Conservation (phyloP, 1,139 yeast genomes). For the Protomyces macrosporus region DNA sequence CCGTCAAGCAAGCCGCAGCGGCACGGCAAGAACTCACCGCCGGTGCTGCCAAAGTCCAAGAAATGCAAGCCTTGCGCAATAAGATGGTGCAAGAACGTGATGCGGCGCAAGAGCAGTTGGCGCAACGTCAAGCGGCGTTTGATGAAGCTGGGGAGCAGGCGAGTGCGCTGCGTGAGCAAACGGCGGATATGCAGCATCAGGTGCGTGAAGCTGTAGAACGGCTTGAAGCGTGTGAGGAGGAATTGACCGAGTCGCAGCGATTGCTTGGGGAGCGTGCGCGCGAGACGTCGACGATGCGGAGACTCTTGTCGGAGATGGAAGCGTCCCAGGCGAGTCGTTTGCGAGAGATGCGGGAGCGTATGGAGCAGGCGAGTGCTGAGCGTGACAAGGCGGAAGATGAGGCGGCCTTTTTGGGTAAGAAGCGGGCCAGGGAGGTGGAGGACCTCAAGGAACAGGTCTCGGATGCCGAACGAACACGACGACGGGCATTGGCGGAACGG, state of each 20-base stretch:
- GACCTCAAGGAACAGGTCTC: slow-evolving; percentile 37
- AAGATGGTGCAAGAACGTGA: slow-evolving; percentile 43
- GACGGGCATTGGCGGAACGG: slow-evolving; percentile 36
- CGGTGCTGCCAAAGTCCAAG: slow-evolving; percentile 3
- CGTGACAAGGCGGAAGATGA: slow-evolving; percentile 56
- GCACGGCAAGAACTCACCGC: slow-evolving; percentile 4
- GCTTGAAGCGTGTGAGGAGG: slow-evolving; percentile 70
- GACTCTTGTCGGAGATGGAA: slow-evolving; percentile 64
- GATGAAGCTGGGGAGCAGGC: slow-evolving; percentile 54
- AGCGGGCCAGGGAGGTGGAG: slow-evolving; percentile 49
- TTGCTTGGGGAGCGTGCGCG: slow-evolving; percentile 72
- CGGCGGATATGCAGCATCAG: slow-evolving; percentile 69
- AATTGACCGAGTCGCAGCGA: slow-evolving; percentile 64
- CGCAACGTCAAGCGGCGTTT: slow-evolving; percentile 50
- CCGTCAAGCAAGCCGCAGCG: slow-evolving; percentile 1
- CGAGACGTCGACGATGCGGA: slow-evolving; percentile 68
- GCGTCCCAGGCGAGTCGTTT: slow-evolving; percentile 50
- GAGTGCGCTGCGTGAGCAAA: slow-evolving; percentile 60
- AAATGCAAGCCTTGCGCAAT: slow-evolving; percentile 34
- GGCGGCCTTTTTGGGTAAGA: slow-evolving; percentile 46
- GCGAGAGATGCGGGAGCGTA: slow-evolving; percentile 45
- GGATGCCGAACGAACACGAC: slow-evolving; percentile 37
- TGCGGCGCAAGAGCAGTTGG: slow-evolving; percentile 45
- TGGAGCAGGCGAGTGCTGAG: slow-evolving; percentile 51
- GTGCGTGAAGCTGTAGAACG: slow-evolving; percentile 58